Conservation (phyloP, 768 basidiomycete species). For the Rhizopogon roseolus region DNA sequence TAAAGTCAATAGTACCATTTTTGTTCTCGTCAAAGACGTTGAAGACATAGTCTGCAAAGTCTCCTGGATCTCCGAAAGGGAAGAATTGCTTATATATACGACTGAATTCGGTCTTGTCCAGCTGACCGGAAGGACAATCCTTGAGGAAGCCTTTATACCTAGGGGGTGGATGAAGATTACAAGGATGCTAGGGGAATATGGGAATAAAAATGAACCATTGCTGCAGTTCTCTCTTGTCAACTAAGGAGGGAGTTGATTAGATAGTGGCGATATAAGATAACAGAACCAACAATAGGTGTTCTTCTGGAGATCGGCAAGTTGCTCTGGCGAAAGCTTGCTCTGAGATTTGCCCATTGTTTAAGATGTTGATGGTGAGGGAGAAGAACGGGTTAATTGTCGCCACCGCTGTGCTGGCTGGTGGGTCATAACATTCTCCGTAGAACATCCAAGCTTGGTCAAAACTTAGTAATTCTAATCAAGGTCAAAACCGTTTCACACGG, state of each 20-base stretch:
- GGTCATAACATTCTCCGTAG: not conserved
- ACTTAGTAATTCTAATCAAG: constrained; percentile 2
- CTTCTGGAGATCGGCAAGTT: constrained; percentile 93
- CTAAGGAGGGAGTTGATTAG: constrained; percentile 36
- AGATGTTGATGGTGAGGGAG: not conserved
- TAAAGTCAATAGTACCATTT: constrained; percentile 98
- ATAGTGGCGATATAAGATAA: constrained; percentile 10
- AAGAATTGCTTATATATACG: constrained; percentile 99
- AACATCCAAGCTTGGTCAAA: not conserved
- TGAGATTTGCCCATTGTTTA: constrained; percentile 92
- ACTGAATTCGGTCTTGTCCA: constrained; percentile 93
- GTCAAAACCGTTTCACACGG: constrained; percentile 3
- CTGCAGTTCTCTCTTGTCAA: constrained; percentile 95
- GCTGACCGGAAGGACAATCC: constrained; percentile 95
- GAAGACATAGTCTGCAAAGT: constrained; percentile 98
- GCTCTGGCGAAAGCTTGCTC: constrained; percentile 90
- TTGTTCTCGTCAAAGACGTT: constrained; percentile 95
- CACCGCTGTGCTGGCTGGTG: not conserved
- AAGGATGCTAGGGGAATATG: constrained; percentile 2
- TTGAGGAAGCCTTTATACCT: constrained; percentile 99
- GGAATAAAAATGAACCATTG: constrained; percentile 59
- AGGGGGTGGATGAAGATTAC: constrained; percentile 5
- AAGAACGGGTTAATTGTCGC: not conserved
- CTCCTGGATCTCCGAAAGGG: constrained; percentile 95
- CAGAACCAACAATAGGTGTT: constrained; percentile 84